Percentiles rank a stretch among this genome's conserved stretches.
Evolutionary conservation across 805 yeast genomes (phyloP).

Genomic region (Yamadazyma akitaensis): DNA sequence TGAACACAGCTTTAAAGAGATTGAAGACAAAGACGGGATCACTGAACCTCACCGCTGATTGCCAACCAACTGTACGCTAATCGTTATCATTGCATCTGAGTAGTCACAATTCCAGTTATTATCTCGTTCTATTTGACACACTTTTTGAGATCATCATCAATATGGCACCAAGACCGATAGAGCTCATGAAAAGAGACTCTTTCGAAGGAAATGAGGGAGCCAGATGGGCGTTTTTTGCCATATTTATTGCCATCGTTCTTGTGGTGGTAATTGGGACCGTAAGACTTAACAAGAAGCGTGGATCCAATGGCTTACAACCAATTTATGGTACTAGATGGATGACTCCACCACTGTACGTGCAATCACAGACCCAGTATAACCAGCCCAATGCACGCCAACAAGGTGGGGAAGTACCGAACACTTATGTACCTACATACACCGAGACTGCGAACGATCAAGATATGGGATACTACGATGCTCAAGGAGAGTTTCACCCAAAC

Average conservation of each 20-base stretch:
- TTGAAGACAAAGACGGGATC: too few species aligned
- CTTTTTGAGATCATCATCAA: too few species aligned
- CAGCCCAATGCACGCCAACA: slow-evolving; percentile 37
- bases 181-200: background rate
- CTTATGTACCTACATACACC: slow-evolving; percentile 67
- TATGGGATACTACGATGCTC: slow-evolving; percentile 70
- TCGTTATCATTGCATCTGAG: too few species aligned
- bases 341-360: slow-evolving; percentile 77
- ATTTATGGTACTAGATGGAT: slow-evolving; percentile 79
- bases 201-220: slow-evolving; percentile 30
- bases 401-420: slow-evolving; percentile 31
- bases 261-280: slow-evolving; percentile 50
- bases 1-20: too few species aligned
- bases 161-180: background rate
- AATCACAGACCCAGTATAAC: slow-evolving; percentile 57
- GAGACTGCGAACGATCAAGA: slow-evolving; percentile 67
- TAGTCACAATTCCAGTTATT: too few species aligned
- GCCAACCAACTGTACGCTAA: too few species aligned
- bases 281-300: slow-evolving; percentile 52
- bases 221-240: slow-evolving; percentile 64
- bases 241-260: slow-evolving; percentile 49
- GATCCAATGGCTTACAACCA: slow-evolving; percentile 51
- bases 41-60: background rate
- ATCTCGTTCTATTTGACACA: too few species aligned
- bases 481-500: slow-evolving; percentile 46